A percentile compares a stretch with the other conserved stretches of the same genome.
These are phyloP conservation scores for Poa annua DNA, from an alignment of 176 grass and related monocot genomes.

Conservation along the genomic window DNA sequence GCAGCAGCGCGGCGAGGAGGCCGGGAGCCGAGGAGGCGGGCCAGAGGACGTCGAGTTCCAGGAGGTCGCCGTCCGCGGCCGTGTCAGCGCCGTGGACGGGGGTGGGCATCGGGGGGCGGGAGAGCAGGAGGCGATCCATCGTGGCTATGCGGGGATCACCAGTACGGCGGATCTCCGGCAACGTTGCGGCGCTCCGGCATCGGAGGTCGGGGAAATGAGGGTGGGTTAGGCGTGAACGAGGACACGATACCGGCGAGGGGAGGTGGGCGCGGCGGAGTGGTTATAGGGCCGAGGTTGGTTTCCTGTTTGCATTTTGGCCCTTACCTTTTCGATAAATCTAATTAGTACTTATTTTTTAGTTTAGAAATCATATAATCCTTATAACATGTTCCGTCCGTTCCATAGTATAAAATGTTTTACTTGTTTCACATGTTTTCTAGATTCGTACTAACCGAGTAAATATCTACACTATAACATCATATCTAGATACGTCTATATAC, in stretches of 20 bases:
- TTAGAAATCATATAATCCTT: not conserved
- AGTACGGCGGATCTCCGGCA: conserved; percentile 46
- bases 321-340: not conserved
- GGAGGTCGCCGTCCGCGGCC: conserved; percentile 45
- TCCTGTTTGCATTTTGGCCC: conserved; percentile 26
- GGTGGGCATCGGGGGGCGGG: conserved; percentile 39
- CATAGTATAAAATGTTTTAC: no score
- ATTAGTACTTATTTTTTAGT: not conserved
- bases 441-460: no score
- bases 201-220: not conserved
- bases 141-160: conserved; percentile 44
- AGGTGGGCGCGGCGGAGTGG: conserved; percentile 14
- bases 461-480: no score
- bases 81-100: conserved; percentile 8
- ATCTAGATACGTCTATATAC: no score
- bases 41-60: conserved; percentile 61
- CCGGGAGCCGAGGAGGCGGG: not conserved
- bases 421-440: no score
- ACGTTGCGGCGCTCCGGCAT: conserved; percentile 49
- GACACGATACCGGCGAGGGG: conserved; percentile 40
- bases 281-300: conserved; percentile 38
- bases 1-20: conserved; percentile 48
- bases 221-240: conserved; percentile 27
- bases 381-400: no score
- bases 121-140: conserved; percentile 52